Evolutionary conservation across 2,329 filamentous ascomycete species (phyloP).

Genomic region (Trichoderma polysporum): DNA sequence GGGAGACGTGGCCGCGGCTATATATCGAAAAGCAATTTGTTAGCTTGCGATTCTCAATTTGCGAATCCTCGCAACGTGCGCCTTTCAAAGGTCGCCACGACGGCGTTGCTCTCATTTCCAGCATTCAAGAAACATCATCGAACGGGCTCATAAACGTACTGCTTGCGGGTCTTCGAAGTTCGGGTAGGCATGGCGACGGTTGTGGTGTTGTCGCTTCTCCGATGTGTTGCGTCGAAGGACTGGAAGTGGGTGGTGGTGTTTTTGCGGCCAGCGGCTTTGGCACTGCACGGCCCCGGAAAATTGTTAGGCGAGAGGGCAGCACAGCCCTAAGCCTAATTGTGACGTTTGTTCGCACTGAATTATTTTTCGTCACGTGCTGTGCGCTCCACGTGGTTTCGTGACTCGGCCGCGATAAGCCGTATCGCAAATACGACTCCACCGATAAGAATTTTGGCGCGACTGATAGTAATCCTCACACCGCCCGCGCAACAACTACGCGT

Average conservation of each 20-base stretch:
- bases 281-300: constrained; percentile 31
- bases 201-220: constrained; percentile 47
- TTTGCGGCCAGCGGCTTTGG: constrained; percentile 36
- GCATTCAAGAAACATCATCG: constrained; percentile 20
- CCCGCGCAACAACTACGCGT: constrained; percentile 9
- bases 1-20: constrained; percentile 95
- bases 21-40: constrained; percentile 29
- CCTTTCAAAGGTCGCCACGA: constrained; percentile 17
- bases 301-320: constrained; percentile 44
- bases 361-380: background rate
- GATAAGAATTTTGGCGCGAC: background rate
- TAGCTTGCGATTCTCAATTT: constrained; percentile 20
- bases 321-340: constrained; percentile 39
- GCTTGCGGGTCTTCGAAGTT: constrained; percentile 75
- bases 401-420: constrained; percentile 25
- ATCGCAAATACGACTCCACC: background rate
- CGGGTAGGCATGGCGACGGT: constrained; percentile 69
- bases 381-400: constrained; percentile 33
- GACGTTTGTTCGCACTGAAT: background rate
- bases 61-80: constrained; percentile 1
- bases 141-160: constrained; percentile 53
- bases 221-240: constrained; percentile 37
- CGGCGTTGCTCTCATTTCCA: constrained; percentile 14
- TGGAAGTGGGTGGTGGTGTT: constrained; percentile 40
- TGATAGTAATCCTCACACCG: constrained; percentile 21